A percentile compares a stretch with the other conserved stretches of the same genome.
These are phyloP conservation scores for Tricholomella constricta DNA, from an alignment of 768 basidiomycete genomes.

Conservation along the genomic window DNA sequence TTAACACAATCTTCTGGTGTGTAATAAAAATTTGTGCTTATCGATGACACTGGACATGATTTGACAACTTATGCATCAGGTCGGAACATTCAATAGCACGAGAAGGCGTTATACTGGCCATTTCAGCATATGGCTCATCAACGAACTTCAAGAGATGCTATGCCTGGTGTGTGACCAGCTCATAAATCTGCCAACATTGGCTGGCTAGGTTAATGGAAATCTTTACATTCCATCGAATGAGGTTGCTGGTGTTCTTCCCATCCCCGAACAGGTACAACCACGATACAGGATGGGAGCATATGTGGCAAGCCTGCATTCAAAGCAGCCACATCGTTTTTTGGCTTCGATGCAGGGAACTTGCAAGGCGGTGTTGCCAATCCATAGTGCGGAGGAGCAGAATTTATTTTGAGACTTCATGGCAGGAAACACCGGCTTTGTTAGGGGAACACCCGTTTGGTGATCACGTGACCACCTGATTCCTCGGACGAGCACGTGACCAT, in stretches of 20 bases:
- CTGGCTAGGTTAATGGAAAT: conserved; percentile 11
- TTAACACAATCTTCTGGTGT: conserved; percentile 22
- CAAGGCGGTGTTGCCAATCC: background rate
- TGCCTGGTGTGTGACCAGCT: background rate
- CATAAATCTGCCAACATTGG: background rate
- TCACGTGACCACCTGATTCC: no score
- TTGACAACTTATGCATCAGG: conserved; percentile 7
- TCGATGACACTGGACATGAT: no score
- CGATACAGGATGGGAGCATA: background rate
- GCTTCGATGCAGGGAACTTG: conserved; percentile 1
- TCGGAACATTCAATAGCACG: conserved; percentile 23
- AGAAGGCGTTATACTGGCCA: conserved; percentile 21
- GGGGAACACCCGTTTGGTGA: no score
- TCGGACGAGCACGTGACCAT: no score
- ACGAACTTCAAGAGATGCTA: conserved; percentile 10
- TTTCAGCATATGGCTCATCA: conserved; percentile 21
- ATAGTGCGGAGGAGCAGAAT: background rate
- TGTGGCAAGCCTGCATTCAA: background rate
- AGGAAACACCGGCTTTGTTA: background rate
- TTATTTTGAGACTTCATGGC: background rate
- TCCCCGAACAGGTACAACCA: background rate
- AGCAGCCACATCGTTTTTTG: background rate
- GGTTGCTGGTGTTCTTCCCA: conserved; percentile 6
- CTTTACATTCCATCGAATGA: background rate
- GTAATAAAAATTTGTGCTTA: background rate